Base-by-base conservation (phyloP, 1,284 basidiomycete species). In the Acaromyces ingoldii region DNA sequence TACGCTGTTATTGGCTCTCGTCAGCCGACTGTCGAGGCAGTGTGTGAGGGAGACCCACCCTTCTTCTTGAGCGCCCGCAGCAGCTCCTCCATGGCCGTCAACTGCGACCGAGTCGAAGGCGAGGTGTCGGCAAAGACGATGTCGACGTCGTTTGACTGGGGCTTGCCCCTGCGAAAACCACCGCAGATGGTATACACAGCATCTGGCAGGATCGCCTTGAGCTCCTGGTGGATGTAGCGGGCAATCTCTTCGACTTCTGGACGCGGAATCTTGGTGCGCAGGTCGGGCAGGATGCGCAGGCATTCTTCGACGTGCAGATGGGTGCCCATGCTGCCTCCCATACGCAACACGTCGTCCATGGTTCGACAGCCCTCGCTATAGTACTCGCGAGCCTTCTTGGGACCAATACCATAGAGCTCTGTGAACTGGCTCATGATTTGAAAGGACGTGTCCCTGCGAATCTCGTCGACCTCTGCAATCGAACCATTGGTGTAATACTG, bases 401-500 rank as follows among this genome's bases (percentile, higher is more conserved):
- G 69, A 3, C 72, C 72, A 4, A 74, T 62, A 4, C 70, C 62
- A 36, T 74, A 72, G 24, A 74, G 42, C 39, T 69, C 60, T 17
- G 57, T 67, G 33, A 74, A 72, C 0, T 38, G 21, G 7, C 59
- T 65, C 58, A 72, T 60, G 6, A 65, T 54, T 30, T 49, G 58
- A 31, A 72, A 45, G 6, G 63, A 62, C 13, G 26, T n/a, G 41
- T 74, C 72, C 1, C 56, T 29, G 1, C 55, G 48, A 6, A 74
- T 70, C 7, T 58, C 51, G 38, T 69, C 56, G 0, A 63, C 70
- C 45, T 74, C 72, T 6, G 63, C 55, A 6, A 74, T 68, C 9
- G 44, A 28, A 3, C 58, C 62, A 11, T 47, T 36, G 21, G 45
- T 15, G 40, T 58, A 72, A 26, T 58, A 72, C 51, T 74, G 72